Evolutionary conservation across 495 filamentous ascomycete species (phyloP), one percentile per base, ranked within the genome.

Genomic region (Podospora conica): DNA sequence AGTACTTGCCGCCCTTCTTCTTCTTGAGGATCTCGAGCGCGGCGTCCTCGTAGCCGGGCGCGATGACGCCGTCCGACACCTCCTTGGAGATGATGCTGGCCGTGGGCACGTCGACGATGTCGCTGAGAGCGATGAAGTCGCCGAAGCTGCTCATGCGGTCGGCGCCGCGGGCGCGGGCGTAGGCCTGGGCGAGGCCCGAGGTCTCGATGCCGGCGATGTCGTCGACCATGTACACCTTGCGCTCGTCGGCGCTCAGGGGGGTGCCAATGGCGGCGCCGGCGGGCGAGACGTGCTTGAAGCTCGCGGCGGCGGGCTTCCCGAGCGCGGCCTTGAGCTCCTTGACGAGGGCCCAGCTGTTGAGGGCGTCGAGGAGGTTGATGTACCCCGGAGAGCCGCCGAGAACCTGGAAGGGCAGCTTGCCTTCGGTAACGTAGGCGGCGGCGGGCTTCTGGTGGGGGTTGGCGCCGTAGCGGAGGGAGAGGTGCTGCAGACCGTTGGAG

Each of bases 361-460:
- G 86, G 57, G 93, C 92, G 78, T 98, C 95, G 20, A 98, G 86
- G 33, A 98, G 85, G 80, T 98, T 98, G 79, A 98, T 92, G 77
- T 97, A 98, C 23, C 95, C 96, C 9, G 95, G 96, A 8, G 94
- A 81, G 25, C 95, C 96, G 67, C 88, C 83, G n/a, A 97, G 87
- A 48, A 96, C 92, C 82, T 93, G 96, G 87, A 98, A 97, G n/a
- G 95, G 95, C 48, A 98, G 82, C 63, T 85, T 79, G 61, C 84
- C 85, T 58, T 90, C 82, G 66, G 81, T 84, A 67, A 88, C 86
- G 76, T 84, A 96, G 48, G 93, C 93, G 24, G 92, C 85, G 12
- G 95, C 96, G 24, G 92, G 91, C 82, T 96, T 97, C 80, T 98
- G 96, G 79, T 98, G 95, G 25, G 95, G 95, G 82, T 98, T 98